Percentiles rank a stretch among this genome's conserved stretches.
Conservation (phyloP, 2,329 filamentous ascomycete species). For the Calonectria hawksworthii region DNA sequence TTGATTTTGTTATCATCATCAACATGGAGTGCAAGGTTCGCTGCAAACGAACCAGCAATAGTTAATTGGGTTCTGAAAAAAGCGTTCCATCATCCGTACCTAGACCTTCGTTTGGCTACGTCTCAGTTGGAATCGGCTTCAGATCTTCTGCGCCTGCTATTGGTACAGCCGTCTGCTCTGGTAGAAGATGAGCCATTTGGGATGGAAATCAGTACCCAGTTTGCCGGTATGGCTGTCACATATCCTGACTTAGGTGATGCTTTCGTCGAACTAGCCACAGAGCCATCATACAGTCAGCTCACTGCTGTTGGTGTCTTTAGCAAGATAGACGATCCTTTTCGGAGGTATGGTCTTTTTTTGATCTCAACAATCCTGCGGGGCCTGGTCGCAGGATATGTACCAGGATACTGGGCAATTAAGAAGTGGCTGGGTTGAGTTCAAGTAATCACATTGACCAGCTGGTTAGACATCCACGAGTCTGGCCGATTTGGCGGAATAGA, state of each 20-base stretch:
- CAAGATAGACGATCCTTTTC: neutral
- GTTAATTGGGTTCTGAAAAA: neutral
- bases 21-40: neutral
- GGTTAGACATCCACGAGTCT: too few relatives aligned
- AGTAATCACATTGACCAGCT: too few relatives aligned
- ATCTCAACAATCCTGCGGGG: neutral
- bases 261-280: neutral
- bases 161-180: neutral
- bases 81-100: constrained; percentile 1
- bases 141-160: neutral
- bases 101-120: neutral
- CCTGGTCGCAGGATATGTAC: neutral
- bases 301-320: neutral
- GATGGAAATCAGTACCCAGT: neutral
- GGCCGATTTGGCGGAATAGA: too few relatives aligned
- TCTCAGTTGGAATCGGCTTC: neutral
- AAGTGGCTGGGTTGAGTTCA: too few relatives aligned
- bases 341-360: neutral
- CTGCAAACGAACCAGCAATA: neutral
- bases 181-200: neutral
- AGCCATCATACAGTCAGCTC: neutral
- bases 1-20: neutral
- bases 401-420: neutral
- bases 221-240: neutral
- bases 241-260: neutral